phyloP scores from a whole-genome alignment of 2,329 filamentous ascomycete species.

The Fusarium sp. region DNA sequence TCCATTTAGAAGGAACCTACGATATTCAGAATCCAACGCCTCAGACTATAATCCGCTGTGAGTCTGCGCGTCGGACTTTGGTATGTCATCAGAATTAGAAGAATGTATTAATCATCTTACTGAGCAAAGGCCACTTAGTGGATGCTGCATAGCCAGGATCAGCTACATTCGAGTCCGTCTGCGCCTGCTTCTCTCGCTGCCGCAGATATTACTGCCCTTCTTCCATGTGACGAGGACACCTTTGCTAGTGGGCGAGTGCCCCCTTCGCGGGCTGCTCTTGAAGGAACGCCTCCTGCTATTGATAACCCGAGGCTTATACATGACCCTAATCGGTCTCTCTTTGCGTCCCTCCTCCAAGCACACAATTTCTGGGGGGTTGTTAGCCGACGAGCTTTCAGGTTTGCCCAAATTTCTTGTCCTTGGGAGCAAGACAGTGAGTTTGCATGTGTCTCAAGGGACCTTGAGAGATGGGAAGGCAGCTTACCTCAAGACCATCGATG shows the following conservation, averaged over 20 bases:
- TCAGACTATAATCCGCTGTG: slow-evolving; percentile 60
- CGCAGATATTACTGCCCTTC: slow-evolving; percentile 64
- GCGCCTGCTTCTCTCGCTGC: slow-evolving; percentile 63
- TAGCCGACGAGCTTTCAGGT: slow-evolving; percentile 59
- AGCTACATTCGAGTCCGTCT: slow-evolving; percentile 63
- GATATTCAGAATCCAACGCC: slow-evolving; percentile 54
- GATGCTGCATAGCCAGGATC: slow-evolving; percentile 70
- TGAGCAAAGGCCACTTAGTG: slow-evolving; percentile 53
- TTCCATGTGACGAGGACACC: slow-evolving; percentile 64
- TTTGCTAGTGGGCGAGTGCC: slow-evolving; percentile 62
- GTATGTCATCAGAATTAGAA: slow-evolving; percentile 50
- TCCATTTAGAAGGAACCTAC: slow-evolving; percentile 68
- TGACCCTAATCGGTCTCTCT: slow-evolving; percentile 61
- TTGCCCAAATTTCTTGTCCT: slow-evolving; percentile 56
- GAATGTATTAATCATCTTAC: not conserved
- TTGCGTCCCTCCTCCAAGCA: slow-evolving; percentile 66
- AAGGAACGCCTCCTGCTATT: slow-evolving; percentile 62
- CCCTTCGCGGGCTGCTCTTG: slow-evolving; percentile 62
- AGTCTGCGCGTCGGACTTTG: slow-evolving; percentile 67
- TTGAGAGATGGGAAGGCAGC: slow-evolving; percentile 61
- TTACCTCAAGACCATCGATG: slow-evolving; percentile 62
- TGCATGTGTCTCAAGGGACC: slow-evolving; percentile 54
- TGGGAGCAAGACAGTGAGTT: slow-evolving; percentile 63
- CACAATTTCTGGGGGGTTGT: slow-evolving; percentile 66
- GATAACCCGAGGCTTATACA: slow-evolving; percentile 57